These are phyloP conservation scores for Paradendryphiella salina DNA, from an alignment of 2,329 filamentous ascomycete genomes.

Conservation along the genomic window DNA sequence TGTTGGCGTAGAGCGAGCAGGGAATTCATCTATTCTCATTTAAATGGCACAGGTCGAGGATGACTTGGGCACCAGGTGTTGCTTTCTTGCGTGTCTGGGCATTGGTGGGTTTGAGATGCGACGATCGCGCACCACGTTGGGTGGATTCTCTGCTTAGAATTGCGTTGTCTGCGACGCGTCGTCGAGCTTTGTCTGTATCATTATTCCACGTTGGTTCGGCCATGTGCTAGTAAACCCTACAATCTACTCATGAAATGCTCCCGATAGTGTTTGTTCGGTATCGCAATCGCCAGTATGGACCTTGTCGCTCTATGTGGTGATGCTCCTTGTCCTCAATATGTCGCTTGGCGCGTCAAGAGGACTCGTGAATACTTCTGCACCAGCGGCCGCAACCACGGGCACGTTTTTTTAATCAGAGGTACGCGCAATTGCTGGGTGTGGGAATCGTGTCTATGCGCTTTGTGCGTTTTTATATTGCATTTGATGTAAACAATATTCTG, in stretches of 20 bases:
- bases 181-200: no score
- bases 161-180: no score
- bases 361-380: neutral
- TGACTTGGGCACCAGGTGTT: neutral
- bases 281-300: no score
- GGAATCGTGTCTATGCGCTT: no score
- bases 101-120: neutral
- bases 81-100: neutral
- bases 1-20: constrained; percentile 17
- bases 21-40: constrained; percentile 21
- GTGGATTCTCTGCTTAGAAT: neutral
- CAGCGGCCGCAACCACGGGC: neutral
- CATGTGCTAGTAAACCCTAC: no score
- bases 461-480: no score
- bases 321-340: neutral
- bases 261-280: no score
- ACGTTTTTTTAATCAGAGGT: no score
- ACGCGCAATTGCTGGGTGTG: no score
- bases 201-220: no score
- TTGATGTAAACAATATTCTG: no score
- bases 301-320: neutral
- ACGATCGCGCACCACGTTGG: neutral
- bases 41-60: neutral
- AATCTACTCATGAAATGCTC: no score
- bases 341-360: neutral